Evolutionary conservation across 352 stramenopile species (phyloP), one percentile per base, ranked within the genome.

Genomic region (Phytophthora boehmeriae): DNA sequence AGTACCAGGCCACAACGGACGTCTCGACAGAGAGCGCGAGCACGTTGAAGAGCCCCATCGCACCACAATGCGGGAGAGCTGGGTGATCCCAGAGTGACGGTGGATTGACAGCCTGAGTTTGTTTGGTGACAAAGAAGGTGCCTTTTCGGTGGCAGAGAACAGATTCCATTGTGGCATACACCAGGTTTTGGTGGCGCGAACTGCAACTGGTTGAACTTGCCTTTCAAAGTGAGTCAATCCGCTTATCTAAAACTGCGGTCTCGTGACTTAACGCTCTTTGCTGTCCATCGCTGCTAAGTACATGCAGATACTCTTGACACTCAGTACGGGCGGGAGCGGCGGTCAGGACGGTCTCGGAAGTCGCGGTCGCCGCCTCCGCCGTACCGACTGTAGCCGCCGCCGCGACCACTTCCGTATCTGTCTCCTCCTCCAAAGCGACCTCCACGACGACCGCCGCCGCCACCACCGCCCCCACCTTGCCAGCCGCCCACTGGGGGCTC

Each of bases 401-500:
- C 50, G 27, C 59, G 65, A 25, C 59, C 69, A 30, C 74, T 69
- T 23, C 76, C 70, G 47, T 71, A 71, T 57, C 75, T 63, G 51
- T 74, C 70, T 30, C 80, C 73, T 43, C 77, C 73, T 54, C 76
- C 73, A 62, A 54, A 71, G 0, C 77, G 59, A 22, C 79, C 71
- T 5, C 78, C 75, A 14, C 78, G 54, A 9, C 75, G 62, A 17
- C 83, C 62, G 6, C 82, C 65, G 16, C 78, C 57, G 10, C 76
- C 57, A 16, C 72, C 66, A 8, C 78, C 76, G 25, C 68, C 63
- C 20, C 84, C 85, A 22, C 80, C 82, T 6, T 76, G 59, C 84
- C 86, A 95, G 3, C 86, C 86, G 14, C 86, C 86, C 13, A 81
- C 82, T 0, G 86, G 86, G 32, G 86, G 86, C 66, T 95, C 84